Conservation (phyloP, 2,329 filamentous ascomycete species). For the Sclerotiophoma versabilis region DNA sequence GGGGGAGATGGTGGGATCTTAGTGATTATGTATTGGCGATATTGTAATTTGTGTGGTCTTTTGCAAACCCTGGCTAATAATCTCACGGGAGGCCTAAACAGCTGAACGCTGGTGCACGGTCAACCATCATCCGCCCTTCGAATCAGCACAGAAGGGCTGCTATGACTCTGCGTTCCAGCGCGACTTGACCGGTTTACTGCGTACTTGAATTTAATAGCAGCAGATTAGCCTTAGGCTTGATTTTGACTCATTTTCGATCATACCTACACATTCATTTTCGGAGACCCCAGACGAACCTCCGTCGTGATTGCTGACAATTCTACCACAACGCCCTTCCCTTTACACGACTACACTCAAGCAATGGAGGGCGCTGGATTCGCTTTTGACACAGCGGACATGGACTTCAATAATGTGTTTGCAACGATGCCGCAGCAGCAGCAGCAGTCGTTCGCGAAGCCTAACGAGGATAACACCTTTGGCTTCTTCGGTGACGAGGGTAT, state of each 20-base stretch:
- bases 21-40: neutral
- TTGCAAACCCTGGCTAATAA: constrained; percentile 6
- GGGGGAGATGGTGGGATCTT: no score
- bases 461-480: constrained; percentile 42
- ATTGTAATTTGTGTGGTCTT: neutral
- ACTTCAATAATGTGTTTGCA: constrained; percentile 38
- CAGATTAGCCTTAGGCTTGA: constrained; percentile 40
- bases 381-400: constrained; percentile 41
- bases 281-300: constrained; percentile 26
- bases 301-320: constrained; percentile 29
- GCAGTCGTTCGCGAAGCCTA: constrained; percentile 36
- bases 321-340: constrained; percentile 23
- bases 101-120: constrained; percentile 9
- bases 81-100: constrained; percentile 12
- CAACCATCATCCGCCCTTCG: constrained; percentile 12
- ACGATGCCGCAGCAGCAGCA: constrained; percentile 30
- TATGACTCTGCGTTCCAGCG: constrained; percentile 9
- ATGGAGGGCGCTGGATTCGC: constrained; percentile 43
- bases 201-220: constrained; percentile 32
- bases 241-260: constrained; percentile 40
- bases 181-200: constrained; percentile 12
- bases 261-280: constrained; percentile 33
- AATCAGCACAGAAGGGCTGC: constrained; percentile 15
- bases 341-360: constrained; percentile 18
- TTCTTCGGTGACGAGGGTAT: constrained; percentile 46